Evolutionary conservation across 352 stramenopile species (phyloP).

Genomic region (Globisporangium echinulatum): DNA sequence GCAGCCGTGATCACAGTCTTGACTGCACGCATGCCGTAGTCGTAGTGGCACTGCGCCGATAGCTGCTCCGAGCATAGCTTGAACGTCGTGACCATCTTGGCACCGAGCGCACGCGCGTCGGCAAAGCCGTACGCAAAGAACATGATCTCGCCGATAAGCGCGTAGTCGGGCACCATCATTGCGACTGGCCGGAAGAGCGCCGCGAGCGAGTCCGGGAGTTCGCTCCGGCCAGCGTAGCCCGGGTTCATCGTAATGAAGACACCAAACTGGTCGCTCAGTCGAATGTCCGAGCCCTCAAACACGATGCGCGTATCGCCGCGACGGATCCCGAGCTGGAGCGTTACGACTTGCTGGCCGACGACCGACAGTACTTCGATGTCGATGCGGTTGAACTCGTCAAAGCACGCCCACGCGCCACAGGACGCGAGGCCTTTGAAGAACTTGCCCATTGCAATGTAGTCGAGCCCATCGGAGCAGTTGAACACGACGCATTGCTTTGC

Average conservation of each 20-base stretch:
- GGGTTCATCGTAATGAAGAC: conserved; percentile 92
- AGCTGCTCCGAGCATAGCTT: conserved; percentile 88
- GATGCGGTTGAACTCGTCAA: conserved; percentile 90
- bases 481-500: conserved; percentile 96
- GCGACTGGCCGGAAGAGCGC: conserved; percentile 84
- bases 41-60: conserved; percentile 87
- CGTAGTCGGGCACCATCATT: conserved; percentile 91
- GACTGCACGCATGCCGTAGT: conserved; percentile 89
- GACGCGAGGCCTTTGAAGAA: conserved; percentile 93
- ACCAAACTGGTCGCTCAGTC: conserved; percentile 87
- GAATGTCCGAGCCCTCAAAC: conserved; percentile 95
- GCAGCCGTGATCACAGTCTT: conserved; percentile 88
- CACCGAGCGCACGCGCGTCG: conserved; percentile 40
- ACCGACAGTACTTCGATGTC: conserved; percentile 87
- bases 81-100: conserved; percentile 88
- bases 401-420: conserved; percentile 90
- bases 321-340: conserved; percentile 85
- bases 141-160: conserved; percentile 88
- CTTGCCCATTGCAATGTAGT: conserved; percentile 94
- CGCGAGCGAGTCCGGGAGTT: conserved; percentile 82
- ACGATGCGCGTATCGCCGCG: conserved; percentile 81
- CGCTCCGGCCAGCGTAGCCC: conserved; percentile 79
- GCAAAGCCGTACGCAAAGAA: conserved; percentile 87
- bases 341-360: conserved; percentile 89
- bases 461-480: conserved; percentile 90